Percentiles rank a stretch among this genome's conserved stretches.
Evolutionary conservation across 805 yeast species (phyloP).

Genomic region (Wickerhamomyces ciferrii): DNA sequence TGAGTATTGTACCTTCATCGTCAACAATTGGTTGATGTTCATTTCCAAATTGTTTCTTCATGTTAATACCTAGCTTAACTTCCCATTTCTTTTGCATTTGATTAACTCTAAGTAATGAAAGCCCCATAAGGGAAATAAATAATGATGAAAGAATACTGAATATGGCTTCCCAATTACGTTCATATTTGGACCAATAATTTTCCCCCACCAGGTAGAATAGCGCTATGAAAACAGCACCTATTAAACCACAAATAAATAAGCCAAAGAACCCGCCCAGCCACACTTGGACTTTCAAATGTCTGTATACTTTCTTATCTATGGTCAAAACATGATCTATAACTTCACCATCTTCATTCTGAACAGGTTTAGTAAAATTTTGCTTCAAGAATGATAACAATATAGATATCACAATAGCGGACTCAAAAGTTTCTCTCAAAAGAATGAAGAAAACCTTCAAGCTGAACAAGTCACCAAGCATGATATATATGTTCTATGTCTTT

Average conservation of each 20-base stretch:
- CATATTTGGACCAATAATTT: conserved; percentile 84
- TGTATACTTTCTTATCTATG: conserved; percentile 30
- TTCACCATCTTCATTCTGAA: not conserved
- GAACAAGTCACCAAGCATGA: conserved; percentile 24
- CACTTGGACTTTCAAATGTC: conserved; percentile 56
- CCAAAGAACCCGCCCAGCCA: conserved; percentile 83
- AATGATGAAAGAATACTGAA: conserved; percentile 74
- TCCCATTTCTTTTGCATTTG: conserved; percentile 83
- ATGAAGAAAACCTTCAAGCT: conserved; percentile 68
- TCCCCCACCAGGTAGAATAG: conserved; percentile 77
- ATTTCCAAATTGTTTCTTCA: conserved; percentile 26
- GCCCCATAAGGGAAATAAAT: conserved; percentile 83
- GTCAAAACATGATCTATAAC: conserved; percentile 10
- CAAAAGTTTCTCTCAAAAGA: conserved; percentile 88
- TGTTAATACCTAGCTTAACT: conserved; percentile 61
- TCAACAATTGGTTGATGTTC: conserved; percentile 14
- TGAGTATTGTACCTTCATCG: conserved; percentile 8
- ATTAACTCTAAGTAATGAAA: conserved; percentile 75
- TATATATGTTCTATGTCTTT: too few species aligned
- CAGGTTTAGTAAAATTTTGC: conserved; percentile 61
- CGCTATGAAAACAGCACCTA: conserved; percentile 68
- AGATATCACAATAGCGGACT: conserved; percentile 88
- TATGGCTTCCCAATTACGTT: conserved; percentile 85
- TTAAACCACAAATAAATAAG: conserved; percentile 56
- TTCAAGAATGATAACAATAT: conserved; percentile 87